A percentile compares a stretch with the other conserved stretches of the same genome.
phyloP scores from a whole-genome alignment of 169 alveolate genomes.

The Plasmodium fragile region DNA sequence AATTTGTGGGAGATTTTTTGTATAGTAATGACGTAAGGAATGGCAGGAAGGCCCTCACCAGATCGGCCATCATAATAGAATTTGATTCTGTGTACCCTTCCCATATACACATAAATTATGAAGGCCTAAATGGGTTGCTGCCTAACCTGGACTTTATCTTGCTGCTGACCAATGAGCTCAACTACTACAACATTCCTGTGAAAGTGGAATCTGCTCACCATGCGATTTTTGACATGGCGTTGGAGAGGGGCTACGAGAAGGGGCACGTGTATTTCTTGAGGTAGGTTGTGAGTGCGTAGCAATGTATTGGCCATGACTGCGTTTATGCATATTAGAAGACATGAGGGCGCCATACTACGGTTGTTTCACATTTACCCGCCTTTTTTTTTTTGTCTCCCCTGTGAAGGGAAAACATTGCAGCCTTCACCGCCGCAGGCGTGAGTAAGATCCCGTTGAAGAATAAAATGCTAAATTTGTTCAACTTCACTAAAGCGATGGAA shows the following conservation, averaged over 20 bases:
- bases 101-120: slow-evolving; percentile 65
- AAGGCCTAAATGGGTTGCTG: slow-evolving; percentile 70
- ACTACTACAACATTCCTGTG: slow-evolving; percentile 51
- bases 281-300: background rate
- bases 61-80: slow-evolving; percentile 71
- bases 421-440: slow-evolving; percentile 55
- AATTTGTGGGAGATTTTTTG: slow-evolving; percentile 31
- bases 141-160: slow-evolving; percentile 66
- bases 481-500: slow-evolving; percentile 43
- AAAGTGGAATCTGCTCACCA: slow-evolving; percentile 28
- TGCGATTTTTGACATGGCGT: slow-evolving; percentile 35
- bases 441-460: slow-evolving; percentile 44
- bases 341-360: background rate
- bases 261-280: slow-evolving; percentile 69
- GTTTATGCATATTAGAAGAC: background rate
- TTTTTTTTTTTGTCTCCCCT: slow-evolving; percentile 3
- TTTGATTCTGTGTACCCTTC: slow-evolving; percentile 73
- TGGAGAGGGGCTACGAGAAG: slow-evolving; percentile 58
- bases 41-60: slow-evolving; percentile 24
- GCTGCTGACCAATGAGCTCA: slow-evolving; percentile 41
- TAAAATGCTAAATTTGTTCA: slow-evolving; percentile 46
- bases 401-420: slow-evolving; percentile 62
- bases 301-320: background rate
- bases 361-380: background rate
- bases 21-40: slow-evolving; percentile 17